Evolutionary conservation across 306 rosid species (phyloP).

Genomic region (Aeschynomene evenia): DNA sequence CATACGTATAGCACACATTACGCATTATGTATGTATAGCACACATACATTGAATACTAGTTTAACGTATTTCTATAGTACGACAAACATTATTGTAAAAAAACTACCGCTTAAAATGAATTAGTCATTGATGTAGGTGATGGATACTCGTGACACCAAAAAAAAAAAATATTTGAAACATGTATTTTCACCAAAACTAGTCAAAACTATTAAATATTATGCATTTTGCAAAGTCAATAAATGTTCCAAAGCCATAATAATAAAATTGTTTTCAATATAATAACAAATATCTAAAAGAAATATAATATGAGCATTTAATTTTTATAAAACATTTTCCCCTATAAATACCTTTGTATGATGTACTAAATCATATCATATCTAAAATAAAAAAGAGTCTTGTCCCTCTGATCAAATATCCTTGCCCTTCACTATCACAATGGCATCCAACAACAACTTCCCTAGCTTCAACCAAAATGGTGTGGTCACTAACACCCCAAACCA

Average conservation of each 20-base stretch:
- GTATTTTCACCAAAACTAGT: neutral
- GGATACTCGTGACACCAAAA: too few species aligned
- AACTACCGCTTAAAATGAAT: too few species aligned
- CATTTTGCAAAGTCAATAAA: neutral
- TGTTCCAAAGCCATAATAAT: neutral
- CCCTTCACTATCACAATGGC: neutral
- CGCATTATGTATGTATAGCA: too few species aligned
- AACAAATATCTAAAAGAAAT: neutral
- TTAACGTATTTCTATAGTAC: too few species aligned
- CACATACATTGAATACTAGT: too few species aligned
- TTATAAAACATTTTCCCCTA: neutral
- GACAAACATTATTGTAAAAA: too few species aligned
- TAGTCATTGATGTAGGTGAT: too few species aligned
- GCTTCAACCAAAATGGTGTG: neutral
- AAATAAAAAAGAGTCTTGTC: too few species aligned
- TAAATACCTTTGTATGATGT: neutral
- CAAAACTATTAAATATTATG: neutral
- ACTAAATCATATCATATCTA: too few species aligned
- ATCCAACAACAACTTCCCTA: neutral
- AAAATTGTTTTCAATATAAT: neutral
- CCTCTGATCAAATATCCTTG: too few species aligned
- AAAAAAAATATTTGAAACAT: neutral
- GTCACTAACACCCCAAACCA: neutral
- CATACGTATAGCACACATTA: too few species aligned
- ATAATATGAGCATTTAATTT: neutral